Conservation (phyloP, 768 basidiomycete genomes). For the Lentinula aciculospora region DNA sequence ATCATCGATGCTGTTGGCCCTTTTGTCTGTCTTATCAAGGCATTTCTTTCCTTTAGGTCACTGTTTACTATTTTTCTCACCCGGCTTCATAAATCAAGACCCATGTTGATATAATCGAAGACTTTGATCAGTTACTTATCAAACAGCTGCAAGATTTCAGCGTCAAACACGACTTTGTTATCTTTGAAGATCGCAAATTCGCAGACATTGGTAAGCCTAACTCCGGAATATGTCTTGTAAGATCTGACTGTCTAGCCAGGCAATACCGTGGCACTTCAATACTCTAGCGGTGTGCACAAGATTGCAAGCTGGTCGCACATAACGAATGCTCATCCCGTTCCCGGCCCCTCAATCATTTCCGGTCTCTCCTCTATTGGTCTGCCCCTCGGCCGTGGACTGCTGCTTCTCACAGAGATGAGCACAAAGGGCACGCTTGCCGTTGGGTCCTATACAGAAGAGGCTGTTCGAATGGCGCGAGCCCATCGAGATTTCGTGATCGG, state of each 20-base stretch:
- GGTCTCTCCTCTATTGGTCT: constrained; percentile 85
- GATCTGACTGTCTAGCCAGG: constrained; percentile 39
- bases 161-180: constrained; percentile 83
- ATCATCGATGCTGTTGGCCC: constrained; percentile 89
- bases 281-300: constrained; percentile 86
- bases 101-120: constrained; percentile 92
- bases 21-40: constrained; percentile 93
- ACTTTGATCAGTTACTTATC: constrained; percentile 75
- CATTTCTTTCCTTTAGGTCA: constrained; percentile 21
- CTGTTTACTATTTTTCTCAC: constrained; percentile 8
- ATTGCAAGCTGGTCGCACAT: constrained; percentile 96
- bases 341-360: constrained; percentile 92
- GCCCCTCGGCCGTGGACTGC: constrained; percentile 78
- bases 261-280: constrained; percentile 94
- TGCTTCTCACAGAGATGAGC: constrained; percentile 96
- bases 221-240: neutral
- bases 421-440: constrained; percentile 80
- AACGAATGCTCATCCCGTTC: constrained; percentile 94
- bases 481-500: constrained; percentile 89
- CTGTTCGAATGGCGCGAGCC: constrained; percentile 82
- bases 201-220: constrained; percentile 84
- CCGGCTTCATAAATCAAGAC: constrained; percentile 51
- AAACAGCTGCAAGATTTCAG: constrained; percentile 65
- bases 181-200: constrained; percentile 98
- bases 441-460: constrained; percentile 77